phyloP scores from a whole-genome alignment of 495 filamentous ascomycete genomes.

The Penicillium waksmanii region DNA sequence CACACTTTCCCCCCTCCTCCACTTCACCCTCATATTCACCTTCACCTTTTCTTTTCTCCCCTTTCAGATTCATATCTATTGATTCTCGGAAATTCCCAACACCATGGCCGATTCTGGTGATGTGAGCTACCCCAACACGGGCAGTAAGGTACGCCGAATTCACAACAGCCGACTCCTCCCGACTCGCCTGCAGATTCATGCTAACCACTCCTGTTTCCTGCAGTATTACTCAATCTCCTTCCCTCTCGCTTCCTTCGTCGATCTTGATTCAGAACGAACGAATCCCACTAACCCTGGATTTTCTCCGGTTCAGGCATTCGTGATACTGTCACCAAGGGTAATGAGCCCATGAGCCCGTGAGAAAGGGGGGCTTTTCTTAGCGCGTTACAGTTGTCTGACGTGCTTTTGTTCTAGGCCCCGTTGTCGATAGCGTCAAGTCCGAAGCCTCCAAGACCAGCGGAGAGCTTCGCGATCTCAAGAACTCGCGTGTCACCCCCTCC shows the following conservation, averaged over 20 bases:
- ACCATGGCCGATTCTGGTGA: conserved; percentile 39
- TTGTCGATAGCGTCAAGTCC: conserved; percentile 76
- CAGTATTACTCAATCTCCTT: conserved; percentile 14
- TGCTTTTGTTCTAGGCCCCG: conserved; percentile 57
- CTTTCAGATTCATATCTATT: conserved; percentile 7
- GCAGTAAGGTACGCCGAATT: conserved; percentile 46
- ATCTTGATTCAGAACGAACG: neutral
- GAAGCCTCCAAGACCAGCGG: conserved; percentile 69
- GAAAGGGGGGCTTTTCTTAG: conserved; percentile 4
- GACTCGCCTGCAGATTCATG: conserved; percentile 13
- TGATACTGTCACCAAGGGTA: conserved; percentile 41
- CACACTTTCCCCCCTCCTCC: conserved; percentile 6
- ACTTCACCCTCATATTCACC: neutral
- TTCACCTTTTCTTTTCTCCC: conserved; percentile 24
- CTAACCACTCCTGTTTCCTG: conserved; percentile 14
- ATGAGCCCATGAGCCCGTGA: conserved; percentile 11
- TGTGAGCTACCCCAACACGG: conserved; percentile 49
- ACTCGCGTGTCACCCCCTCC: conserved; percentile 67
- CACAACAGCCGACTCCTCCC: conserved; percentile 16
- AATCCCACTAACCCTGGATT: conserved; percentile 28
- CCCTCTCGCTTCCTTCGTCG: neutral
- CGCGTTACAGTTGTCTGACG: conserved; percentile 39
- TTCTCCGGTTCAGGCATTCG: conserved; percentile 26
- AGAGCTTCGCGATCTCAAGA: conserved; percentile 78
- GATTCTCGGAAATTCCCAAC: conserved; percentile 7